A percentile compares a stretch with the other conserved stretches of the same genome.
These are phyloP conservation scores for Cucumis melo DNA, from an alignment of 306 rosid genomes.

Conservation along the genomic window DNA sequence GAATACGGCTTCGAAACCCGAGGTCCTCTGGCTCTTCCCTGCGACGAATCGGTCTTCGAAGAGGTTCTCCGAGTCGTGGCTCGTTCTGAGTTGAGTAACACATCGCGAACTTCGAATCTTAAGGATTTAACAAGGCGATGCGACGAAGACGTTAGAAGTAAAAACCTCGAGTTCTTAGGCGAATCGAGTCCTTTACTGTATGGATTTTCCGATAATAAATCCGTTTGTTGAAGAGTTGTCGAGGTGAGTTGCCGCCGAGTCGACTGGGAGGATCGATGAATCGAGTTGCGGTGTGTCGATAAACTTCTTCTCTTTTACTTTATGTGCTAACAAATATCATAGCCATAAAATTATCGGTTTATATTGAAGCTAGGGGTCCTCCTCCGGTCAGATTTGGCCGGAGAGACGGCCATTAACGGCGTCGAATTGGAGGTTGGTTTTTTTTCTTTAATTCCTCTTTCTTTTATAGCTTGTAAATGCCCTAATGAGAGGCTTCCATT, in stretches of 20 bases:
- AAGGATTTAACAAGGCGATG: slow-evolving; percentile 40
- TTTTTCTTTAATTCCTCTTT: too few species aligned
- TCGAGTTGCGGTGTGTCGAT: not conserved
- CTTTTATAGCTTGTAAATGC: not conserved
- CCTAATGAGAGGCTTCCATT: not conserved
- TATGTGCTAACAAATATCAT: not conserved
- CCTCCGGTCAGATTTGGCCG: not conserved
- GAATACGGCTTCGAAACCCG: slow-evolving; percentile 72
- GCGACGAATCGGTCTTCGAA: slow-evolving; percentile 63
- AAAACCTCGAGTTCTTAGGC: slow-evolving; percentile 15
- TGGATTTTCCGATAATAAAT: slow-evolving; percentile 12
- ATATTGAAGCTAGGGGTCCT: not conserved
- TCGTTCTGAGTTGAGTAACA: slow-evolving; percentile 27
- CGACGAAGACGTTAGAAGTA: slow-evolving; percentile 35
- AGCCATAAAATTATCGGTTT: not conserved
- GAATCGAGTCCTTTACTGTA: slow-evolving; percentile 73
- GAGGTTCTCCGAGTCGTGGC: slow-evolving; percentile 43
- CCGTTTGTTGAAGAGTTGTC: slow-evolving; percentile 17
- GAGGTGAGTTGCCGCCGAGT: not conserved
- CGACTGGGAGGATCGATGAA: not conserved
- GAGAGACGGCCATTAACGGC: slow-evolving; percentile 5
- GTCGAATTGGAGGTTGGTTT: not conserved
- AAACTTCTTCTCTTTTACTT: not conserved
- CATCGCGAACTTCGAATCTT: slow-evolving; percentile 13
- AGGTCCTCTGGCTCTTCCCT: slow-evolving; percentile 72